phyloP scores from a whole-genome alignment of 306 rosid species.

The Medicago lupulina region DNA sequence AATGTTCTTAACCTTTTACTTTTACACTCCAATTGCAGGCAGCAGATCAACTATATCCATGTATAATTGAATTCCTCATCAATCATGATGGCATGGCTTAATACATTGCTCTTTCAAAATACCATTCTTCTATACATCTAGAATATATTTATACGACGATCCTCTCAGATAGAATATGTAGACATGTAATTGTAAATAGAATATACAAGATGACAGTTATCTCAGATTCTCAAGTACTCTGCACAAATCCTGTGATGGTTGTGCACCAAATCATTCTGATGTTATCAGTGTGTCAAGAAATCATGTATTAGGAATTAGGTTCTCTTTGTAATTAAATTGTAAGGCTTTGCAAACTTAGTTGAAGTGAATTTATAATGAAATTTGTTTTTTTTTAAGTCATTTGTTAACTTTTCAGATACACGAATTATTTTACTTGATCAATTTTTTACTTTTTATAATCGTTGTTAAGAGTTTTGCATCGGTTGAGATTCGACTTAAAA shows the following conservation, averaged over 20 bases:
- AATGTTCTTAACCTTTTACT: slow-evolving; percentile 17
- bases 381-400: not conserved
- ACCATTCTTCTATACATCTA: slow-evolving; percentile 39
- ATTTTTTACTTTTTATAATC: too few relatives aligned
- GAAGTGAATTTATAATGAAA: slow-evolving; percentile 8
- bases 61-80: slow-evolving; percentile 66
- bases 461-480: not conserved
- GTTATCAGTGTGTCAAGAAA: not conserved
- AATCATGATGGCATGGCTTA: slow-evolving; percentile 73
- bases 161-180: not conserved
- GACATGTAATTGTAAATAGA: slow-evolving; percentile 27
- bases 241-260: slow-evolving; percentile 7
- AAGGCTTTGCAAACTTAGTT: slow-evolving; percentile 1
- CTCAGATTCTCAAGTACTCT: not conserved
- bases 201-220: not conserved
- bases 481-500: not conserved
- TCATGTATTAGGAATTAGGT: not conserved
- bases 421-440: not conserved
- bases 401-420: not conserved
- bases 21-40: slow-evolving; percentile 65
- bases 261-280: not conserved
- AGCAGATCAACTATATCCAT: slow-evolving; percentile 72
- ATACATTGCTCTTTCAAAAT: slow-evolving; percentile 31
- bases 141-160: slow-evolving; percentile 38
- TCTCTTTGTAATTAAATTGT: slow-evolving; percentile 4